Evolutionary conservation across 139 green algal species (phyloP).

Genomic region (Pseudopediastrum boryanum): DNA sequence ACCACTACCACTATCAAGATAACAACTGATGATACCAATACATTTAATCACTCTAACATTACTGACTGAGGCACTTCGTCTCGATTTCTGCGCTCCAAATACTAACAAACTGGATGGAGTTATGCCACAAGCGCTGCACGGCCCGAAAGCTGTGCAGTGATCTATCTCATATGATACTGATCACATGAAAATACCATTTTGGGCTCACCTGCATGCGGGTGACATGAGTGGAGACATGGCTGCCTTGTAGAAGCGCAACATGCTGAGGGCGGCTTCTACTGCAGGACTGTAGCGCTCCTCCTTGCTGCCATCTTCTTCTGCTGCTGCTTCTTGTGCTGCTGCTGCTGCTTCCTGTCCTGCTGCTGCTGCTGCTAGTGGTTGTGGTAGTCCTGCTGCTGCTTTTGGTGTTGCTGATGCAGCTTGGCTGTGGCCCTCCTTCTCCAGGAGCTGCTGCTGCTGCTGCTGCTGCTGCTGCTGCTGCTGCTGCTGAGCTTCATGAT

Average conservation of each 20-base stretch:
- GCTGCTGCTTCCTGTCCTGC: not conserved
- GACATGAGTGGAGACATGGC: slow-evolving; percentile 80
- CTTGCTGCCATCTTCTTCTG: not conserved
- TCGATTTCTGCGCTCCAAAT: too few species aligned
- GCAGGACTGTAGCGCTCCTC: slow-evolving; percentile 1
- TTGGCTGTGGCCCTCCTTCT: not conserved
- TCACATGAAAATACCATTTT: too few species aligned
- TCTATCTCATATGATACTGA: too few species aligned
- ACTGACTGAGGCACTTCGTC: too few species aligned
- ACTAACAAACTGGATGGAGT: too few species aligned
- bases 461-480: slow-evolving; percentile 11
- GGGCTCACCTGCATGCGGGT: too few species aligned
- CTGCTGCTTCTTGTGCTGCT: slow-evolving; percentile 3
- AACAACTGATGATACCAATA: too few species aligned
- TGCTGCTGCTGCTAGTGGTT: not conserved
- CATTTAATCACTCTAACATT: too few species aligned
- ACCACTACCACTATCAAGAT: too few species aligned
- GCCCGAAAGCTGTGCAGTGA: too few species aligned
- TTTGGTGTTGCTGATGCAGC: not conserved
- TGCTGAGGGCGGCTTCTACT: slow-evolving; percentile 52
- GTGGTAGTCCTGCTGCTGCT: too few species aligned
- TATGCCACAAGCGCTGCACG: too few species aligned
- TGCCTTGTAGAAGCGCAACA: slow-evolving; percentile 74
- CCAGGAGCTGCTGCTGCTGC: not conserved
- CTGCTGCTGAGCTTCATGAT: slow-evolving; percentile 69